Evolutionary conservation across 106 monocot species (phyloP).

Genomic region (Apostasia ramifera): DNA sequence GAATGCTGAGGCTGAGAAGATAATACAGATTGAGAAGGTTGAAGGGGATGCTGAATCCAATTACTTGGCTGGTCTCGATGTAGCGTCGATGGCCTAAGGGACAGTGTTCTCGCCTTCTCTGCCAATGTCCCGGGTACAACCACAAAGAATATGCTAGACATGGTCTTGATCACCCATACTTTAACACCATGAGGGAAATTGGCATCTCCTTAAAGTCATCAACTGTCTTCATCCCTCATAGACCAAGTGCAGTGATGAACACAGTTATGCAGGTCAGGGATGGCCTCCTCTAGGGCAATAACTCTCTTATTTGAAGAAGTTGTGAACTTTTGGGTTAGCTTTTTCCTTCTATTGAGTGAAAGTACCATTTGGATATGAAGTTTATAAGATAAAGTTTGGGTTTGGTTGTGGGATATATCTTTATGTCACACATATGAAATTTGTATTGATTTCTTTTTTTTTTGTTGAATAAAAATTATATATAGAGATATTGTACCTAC

Average conservation of each 20-base stretch:
- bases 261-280: conserved; percentile 62
- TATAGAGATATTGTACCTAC: no score
- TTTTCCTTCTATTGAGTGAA: no score
- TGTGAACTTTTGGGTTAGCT: no score
- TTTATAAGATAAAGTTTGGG: no score
- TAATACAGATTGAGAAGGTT: conserved; percentile 77
- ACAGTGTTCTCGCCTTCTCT: conserved; percentile 76
- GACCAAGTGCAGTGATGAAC: conserved; percentile 71
- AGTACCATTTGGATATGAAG: no score
- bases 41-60: conserved; percentile 94
- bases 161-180: conserved; percentile 88
- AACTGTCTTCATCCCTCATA: conserved; percentile 80
- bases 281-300: conserved; percentile 50
- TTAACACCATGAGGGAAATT: conserved; percentile 91
- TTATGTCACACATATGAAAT: no score
- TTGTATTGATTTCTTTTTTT: no score
- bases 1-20: conserved; percentile 86
- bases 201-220: conserved; percentile 59
- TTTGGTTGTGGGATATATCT: no score
- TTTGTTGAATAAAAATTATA: no score
- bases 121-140: conserved; percentile 67
- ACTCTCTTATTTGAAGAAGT: no score
- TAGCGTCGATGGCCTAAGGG: conserved; percentile 78
- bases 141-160: conserved; percentile 87
- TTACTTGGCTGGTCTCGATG: conserved; percentile 73